Percentiles rank a stretch among this genome's conserved stretches.
Evolutionary conservation across 169 alveolate genomes (phyloP).

Genomic region (Eimeria tenella): DNA sequence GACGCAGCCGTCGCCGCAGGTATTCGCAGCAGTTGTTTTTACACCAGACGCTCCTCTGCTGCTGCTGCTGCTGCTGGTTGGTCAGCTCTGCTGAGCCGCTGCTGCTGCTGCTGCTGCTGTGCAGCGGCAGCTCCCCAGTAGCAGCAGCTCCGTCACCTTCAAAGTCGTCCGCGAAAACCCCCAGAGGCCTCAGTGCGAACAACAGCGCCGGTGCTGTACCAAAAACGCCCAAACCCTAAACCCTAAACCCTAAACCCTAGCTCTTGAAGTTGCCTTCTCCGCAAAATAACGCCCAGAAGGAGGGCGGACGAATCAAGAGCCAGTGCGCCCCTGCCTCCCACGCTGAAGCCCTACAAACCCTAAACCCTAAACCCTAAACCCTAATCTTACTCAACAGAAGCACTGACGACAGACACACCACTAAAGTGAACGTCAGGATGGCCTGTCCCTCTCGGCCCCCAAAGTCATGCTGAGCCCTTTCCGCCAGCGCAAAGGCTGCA

Average conservation of each 20-base stretch:
- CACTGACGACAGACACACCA: slow-evolving; percentile 75
- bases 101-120: not conserved
- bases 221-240: slow-evolving; percentile 15
- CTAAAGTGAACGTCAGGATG: slow-evolving; percentile 75
- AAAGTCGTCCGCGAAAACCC: slow-evolving; percentile 20
- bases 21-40: slow-evolving; percentile 55
- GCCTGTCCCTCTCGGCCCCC: slow-evolving; percentile 80
- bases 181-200: slow-evolving; percentile 45
- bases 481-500: slow-evolving; percentile 80
- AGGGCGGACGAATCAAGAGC: too few species aligned
- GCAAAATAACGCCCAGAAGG: too few species aligned
- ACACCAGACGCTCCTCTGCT: slow-evolving; percentile 42
- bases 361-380: not conserved
- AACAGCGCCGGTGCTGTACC: slow-evolving; percentile 65
- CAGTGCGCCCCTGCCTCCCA: too few species aligned
- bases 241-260: slow-evolving; percentile 20
- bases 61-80: slow-evolving; percentile 49
- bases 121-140: slow-evolving; percentile 1
- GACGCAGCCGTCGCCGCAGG: slow-evolving; percentile 5
- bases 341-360: not conserved
- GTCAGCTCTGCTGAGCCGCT: not conserved
- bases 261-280: too few species aligned
- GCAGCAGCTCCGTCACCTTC: not conserved
- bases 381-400: slow-evolving; percentile 64
- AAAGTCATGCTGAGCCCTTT: slow-evolving; percentile 80